Conservation (phyloP, 1,139 yeast species). For the Geotrichum cucujoidarum region DNA sequence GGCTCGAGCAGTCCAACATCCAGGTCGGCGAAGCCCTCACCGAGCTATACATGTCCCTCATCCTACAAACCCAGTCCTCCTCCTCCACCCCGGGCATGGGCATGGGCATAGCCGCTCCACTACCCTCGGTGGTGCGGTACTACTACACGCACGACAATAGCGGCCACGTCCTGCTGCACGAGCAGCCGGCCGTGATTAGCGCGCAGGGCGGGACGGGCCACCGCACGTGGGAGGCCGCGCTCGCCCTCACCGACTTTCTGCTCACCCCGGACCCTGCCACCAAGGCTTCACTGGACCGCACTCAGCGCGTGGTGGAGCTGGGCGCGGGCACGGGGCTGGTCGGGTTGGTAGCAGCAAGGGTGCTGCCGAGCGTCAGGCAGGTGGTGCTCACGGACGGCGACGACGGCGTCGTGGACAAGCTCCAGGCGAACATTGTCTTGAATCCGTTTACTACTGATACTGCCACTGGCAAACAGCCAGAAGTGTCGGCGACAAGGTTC, state of each 20-base stretch:
- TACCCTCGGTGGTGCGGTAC: conserved; percentile 1
- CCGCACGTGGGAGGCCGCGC: conserved; percentile 92
- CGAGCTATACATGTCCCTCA: conserved; percentile 9
- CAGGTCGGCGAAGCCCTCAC: conserved; percentile 7
- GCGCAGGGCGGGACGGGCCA: conserved; percentile 81
- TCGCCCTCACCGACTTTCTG: conserved; percentile 55
- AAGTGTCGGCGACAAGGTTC: conserved; percentile 41
- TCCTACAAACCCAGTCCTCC: conserved; percentile 2
- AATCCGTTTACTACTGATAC: conserved; percentile 36
- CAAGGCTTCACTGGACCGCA: conserved; percentile 11
- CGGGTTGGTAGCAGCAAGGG: conserved; percentile 47
- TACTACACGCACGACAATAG: background rate
- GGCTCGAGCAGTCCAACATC: conserved; percentile 4
- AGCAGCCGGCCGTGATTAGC: conserved; percentile 60
- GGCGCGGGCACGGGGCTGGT: conserved; percentile 94
- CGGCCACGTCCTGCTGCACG: conserved; percentile 29
- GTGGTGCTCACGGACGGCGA: conserved; percentile 76
- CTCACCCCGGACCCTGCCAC: background rate
- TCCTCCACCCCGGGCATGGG: background rate
- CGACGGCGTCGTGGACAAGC: conserved; percentile 50
- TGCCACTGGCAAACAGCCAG: conserved; percentile 5
- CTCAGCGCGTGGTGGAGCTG: conserved; percentile 51
- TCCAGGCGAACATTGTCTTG: conserved; percentile 44
- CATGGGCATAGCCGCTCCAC: background rate
- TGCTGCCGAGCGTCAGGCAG: conserved; percentile 28